Evolutionary conservation across 2,329 filamentous ascomycete species (phyloP), one percentile per base, ranked within the genome.

Genomic region (Nothomitra cinnamomea): DNA sequence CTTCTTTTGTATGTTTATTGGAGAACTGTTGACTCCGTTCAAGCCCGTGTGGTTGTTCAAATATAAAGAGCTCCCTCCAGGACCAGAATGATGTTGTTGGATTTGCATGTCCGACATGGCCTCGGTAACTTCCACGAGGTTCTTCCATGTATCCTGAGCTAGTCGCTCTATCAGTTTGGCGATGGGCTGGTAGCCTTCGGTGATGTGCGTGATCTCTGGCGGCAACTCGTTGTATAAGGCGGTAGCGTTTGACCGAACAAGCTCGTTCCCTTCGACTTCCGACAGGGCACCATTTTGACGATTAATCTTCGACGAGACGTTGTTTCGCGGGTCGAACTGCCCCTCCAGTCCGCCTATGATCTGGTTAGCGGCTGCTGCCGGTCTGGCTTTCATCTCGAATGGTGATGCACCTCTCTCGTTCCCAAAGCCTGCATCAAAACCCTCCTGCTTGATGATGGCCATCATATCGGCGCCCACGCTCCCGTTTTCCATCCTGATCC

Each of bases 91-190:
- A 43, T 74, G 67, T 38, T 71, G 65, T 1, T 78, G 74, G 17
- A 82, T 61, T 24, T 82, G 79, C 63, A 86, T 79, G 55, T 81
- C 77, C 28, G 83, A 79, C 66, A 95, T 70, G 56, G 82, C 78
- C 38, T 75, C 70, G 43, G 95, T 75, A 57, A 83, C 74, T 7
- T 85, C 81, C 50, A 79, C 74, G 32, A 96, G 72, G 53, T 83
- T 79, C 63, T 86, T 87, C 67, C 89, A 89, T 50, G 85, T 87
- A 61, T 83, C 80, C 66, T 95, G 88, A 35, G 86, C 83, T 38
- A 92, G 76, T 59, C 92, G 81, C 58, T 80, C 78, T 52, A 96
- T 75, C 47, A 98, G 70, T 13, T 76, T 76, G 3, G 82, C 80
- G 19, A 96, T 74, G 2, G 87, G 82, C 54, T 90, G 75, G 64